Percentiles rank a stretch among this genome's conserved stretches.
Conservation (phyloP, 1,139 yeast genomes). For the Yamadazyma siamensis region DNA sequence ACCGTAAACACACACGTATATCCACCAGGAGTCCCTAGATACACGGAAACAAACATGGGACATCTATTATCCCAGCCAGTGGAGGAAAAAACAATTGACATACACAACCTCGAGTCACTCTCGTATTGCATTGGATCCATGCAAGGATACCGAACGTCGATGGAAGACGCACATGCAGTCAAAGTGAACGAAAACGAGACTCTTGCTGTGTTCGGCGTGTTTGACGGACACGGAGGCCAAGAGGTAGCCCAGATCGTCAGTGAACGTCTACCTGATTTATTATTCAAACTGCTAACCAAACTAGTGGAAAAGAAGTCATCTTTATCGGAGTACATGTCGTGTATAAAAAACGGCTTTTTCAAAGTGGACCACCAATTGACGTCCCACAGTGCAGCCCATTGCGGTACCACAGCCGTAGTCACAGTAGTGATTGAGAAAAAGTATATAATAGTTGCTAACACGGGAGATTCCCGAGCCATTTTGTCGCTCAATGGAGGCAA, state of each 20-base stretch:
- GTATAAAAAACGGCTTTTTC: slow-evolving; percentile 55
- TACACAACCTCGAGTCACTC: slow-evolving; percentile 39
- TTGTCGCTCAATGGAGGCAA: slow-evolving; percentile 48
- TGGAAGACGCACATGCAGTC: slow-evolving; percentile 73
- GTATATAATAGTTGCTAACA: slow-evolving; percentile 57
- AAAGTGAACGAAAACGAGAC: slow-evolving; percentile 38
- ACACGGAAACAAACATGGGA: too few species aligned
- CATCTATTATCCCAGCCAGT: slow-evolving; percentile 74
- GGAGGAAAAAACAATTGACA: slow-evolving; percentile 60
- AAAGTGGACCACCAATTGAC: slow-evolving; percentile 55
- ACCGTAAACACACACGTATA: too few species aligned
- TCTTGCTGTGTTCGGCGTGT: slow-evolving; percentile 65
- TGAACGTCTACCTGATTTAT: slow-evolving; percentile 32
- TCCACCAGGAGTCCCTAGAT: too few species aligned
- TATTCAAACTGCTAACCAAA: slow-evolving; percentile 28
- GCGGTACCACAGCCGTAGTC: slow-evolving; percentile 71
- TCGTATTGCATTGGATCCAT: slow-evolving; percentile 68
- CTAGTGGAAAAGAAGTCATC: slow-evolving; percentile 5
- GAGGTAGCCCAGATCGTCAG: slow-evolving; percentile 56
- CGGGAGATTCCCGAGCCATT: slow-evolving; percentile 74
- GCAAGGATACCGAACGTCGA: slow-evolving; percentile 75
- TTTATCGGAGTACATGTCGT: slow-evolving; percentile 18
- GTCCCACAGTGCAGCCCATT: slow-evolving; percentile 38
- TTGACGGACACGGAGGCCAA: slow-evolving; percentile 80
- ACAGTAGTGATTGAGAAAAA: slow-evolving; percentile 48